phyloP scores from a whole-genome alignment of 495 filamentous ascomycete species.

The Hypoxylon trugodes region DNA sequence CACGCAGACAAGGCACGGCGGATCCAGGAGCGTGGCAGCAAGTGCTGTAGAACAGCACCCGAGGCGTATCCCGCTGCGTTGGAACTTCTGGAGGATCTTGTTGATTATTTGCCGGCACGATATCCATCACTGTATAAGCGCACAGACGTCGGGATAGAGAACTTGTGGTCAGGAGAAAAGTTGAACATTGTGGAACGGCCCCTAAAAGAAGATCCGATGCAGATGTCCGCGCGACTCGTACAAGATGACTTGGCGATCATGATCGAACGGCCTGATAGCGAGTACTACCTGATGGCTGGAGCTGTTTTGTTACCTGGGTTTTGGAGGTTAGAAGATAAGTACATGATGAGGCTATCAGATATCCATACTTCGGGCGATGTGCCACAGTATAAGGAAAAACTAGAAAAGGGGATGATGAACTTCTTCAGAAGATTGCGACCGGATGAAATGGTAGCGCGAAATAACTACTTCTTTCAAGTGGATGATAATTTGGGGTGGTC shows the following conservation, averaged over 20 bases:
- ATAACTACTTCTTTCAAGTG: conserved; percentile 81
- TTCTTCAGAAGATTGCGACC: conserved; percentile 75
- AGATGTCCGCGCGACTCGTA: conserved; percentile 72
- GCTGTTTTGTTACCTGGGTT: conserved; percentile 84
- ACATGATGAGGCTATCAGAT: conserved; percentile 81
- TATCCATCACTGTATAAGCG: conserved; percentile 78
- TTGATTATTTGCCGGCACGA: conserved; percentile 77
- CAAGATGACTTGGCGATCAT: conserved; percentile 92
- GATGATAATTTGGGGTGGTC: conserved; percentile 78
- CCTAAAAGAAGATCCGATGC: conserved; percentile 83
- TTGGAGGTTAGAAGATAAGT: conserved; percentile 87
- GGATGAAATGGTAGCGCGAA: conserved; percentile 67
- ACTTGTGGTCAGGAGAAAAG: conserved; percentile 73
- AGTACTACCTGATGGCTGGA: conserved; percentile 87
- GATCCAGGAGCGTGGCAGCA: conserved; percentile 73
- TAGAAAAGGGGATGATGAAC: conserved; percentile 85
- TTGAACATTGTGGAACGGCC: conserved; percentile 75
- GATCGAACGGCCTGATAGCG: conserved; percentile 79
- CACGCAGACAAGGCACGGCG: conserved; percentile 77
- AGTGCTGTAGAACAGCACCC: conserved; percentile 76
- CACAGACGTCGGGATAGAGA: conserved; percentile 73
- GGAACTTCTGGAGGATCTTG: conserved; percentile 81
- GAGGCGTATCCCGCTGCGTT: conserved; percentile 79
- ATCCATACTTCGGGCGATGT: conserved; percentile 88
- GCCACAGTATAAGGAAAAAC: conserved; percentile 76